Conservation (phyloP, 805 yeast genomes). For the Pichia insulana region DNA sequence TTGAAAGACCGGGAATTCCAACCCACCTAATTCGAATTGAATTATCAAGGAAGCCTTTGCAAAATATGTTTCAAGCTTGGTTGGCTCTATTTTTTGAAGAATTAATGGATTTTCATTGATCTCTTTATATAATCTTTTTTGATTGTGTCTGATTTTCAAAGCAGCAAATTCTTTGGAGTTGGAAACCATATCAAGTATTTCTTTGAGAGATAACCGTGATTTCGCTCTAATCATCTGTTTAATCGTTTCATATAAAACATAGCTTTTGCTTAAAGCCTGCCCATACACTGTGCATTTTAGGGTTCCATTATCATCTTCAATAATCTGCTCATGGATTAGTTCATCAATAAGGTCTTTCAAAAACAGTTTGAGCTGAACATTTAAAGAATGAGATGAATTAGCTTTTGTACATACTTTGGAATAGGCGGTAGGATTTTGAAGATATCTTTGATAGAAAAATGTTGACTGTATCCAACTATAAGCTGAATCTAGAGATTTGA, state of each 20-base stretch:
- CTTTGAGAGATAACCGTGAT: slow-evolving; percentile 11
- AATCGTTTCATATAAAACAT: slow-evolving; percentile 37
- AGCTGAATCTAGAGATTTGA: slow-evolving; percentile 54
- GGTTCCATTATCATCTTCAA: slow-evolving; percentile 13
- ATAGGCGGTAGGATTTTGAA: slow-evolving; percentile 67
- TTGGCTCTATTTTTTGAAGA: slow-evolving; percentile 29
- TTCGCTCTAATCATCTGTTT: slow-evolving; percentile 24
- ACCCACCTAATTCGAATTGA: slow-evolving; percentile 44
- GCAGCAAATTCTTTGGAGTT: slow-evolving; percentile 33
- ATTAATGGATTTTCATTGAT: slow-evolving; percentile 33
- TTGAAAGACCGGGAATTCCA: slow-evolving; percentile 36
- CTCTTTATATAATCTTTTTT: slow-evolving; percentile 36
- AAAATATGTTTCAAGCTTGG: slow-evolving; percentile 20
- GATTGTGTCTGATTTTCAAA: slow-evolving; percentile 34
- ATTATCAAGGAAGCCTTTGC: slow-evolving; percentile 36
- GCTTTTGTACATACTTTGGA: slow-evolving; percentile 36
- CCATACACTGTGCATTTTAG: slow-evolving; percentile 35
- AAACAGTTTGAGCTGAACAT: slow-evolving; percentile 5
- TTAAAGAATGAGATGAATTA: slow-evolving; percentile 6
- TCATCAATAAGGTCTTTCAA: slow-evolving; percentile 22
- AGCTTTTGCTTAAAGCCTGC: slow-evolving; percentile 40
- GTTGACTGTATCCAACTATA: slow-evolving; percentile 69
- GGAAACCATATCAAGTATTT: slow-evolving; percentile 25
- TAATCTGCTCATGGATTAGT: slow-evolving; percentile 27
- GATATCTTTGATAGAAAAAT: slow-evolving; percentile 60